Evolutionary conservation across 225 moss, liverwort and hornwort species (phyloP), one percentile per base, ranked within the genome.

Genomic region (Asterella californica): DNA sequence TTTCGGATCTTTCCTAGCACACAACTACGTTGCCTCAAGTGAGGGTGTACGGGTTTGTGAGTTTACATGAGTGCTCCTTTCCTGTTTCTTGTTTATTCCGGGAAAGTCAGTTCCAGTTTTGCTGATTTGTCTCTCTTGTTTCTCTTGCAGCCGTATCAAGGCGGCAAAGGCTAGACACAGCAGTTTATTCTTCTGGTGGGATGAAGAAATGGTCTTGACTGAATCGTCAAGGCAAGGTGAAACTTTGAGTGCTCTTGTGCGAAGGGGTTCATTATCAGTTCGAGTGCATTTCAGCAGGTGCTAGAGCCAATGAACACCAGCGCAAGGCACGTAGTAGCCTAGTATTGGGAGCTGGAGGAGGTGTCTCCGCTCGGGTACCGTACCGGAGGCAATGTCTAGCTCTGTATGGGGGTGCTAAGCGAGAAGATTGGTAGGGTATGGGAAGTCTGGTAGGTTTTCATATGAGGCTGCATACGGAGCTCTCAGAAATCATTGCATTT

Each of bases 341-440:
- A 96, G 87, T 84, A 90, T 89, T 90, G 88, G 90, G 88, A 92
- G 90, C 90, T 90, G 85, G 86, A 86, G 80, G 84, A 85, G 83
- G 84, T 88, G 86, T 83, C 79, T 89, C 84, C 83, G 75, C 78
- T 85, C 78, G 82, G 47, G 30, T 63, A 46, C 76, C 61, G 81
- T 82, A 80, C 80, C 81, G 81, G 77, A 84, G 83, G 83, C 64
- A 86, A 81, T 83, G 83, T 86, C 84, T 82, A 87, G 84, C 88
- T 90, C 88, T 86, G 81, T 92, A 87, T 79, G 76, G 80, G 84
- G 84, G 85, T 93, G 91, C 83, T 87, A 85, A 89, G 88, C 81
- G 83, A 85, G 87, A 90, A 87, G 86, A 88, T 91, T 90, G 87
- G 80, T 87, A 90, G 95, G 86, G 88, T 92, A 89, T 89, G 87